A percentile compares a stretch with the other conserved stretches of the same genome.
phyloP scores from a whole-genome alignment of 768 basidiomycete species.

The Russula olivacea region DNA sequence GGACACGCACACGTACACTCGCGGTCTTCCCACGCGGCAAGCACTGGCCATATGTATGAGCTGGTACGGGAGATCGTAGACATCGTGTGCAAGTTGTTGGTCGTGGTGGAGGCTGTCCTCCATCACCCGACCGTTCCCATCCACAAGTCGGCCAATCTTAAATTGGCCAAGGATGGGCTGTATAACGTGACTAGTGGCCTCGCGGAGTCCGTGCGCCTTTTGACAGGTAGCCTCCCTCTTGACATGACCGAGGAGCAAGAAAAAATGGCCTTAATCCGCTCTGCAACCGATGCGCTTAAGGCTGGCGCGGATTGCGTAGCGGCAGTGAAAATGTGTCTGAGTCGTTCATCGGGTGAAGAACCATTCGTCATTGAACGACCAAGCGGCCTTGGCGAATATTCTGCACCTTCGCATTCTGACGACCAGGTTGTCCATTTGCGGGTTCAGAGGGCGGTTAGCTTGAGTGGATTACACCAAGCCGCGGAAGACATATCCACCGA shows the following conservation, averaged over 20 bases:
- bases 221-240: slow-evolving; percentile 48
- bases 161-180: slow-evolving; percentile 67
- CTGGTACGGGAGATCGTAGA: slow-evolving; percentile 93
- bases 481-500: slow-evolving; percentile 5
- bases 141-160: slow-evolving; percentile 59
- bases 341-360: slow-evolving; percentile 52
- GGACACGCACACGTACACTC: slow-evolving; percentile 95
- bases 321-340: slow-evolving; percentile 77
- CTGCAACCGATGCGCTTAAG: slow-evolving; percentile 84
- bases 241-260: slow-evolving; percentile 73
- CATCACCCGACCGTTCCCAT: slow-evolving; percentile 64
- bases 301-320: slow-evolving; percentile 85
- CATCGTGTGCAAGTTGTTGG: slow-evolving; percentile 84
- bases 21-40: slow-evolving; percentile 83
- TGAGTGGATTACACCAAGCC: slow-evolving; percentile 27
- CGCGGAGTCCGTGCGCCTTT: slow-evolving; percentile 78
- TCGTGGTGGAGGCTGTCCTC: slow-evolving; percentile 85
- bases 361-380: slow-evolving; percentile 65
- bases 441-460: slow-evolving; percentile 34
- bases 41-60: slow-evolving; percentile 90
- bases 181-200: slow-evolving; percentile 83
- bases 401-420: slow-evolving; percentile 44
- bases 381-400: slow-evolving; percentile 40
- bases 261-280: slow-evolving; percentile 67
- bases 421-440: slow-evolving; percentile 31